Evolutionary conservation across 352 stramenopile genomes (phyloP), one percentile per base, ranked within the genome.

Genomic region (Pythium brachiatum): DNA sequence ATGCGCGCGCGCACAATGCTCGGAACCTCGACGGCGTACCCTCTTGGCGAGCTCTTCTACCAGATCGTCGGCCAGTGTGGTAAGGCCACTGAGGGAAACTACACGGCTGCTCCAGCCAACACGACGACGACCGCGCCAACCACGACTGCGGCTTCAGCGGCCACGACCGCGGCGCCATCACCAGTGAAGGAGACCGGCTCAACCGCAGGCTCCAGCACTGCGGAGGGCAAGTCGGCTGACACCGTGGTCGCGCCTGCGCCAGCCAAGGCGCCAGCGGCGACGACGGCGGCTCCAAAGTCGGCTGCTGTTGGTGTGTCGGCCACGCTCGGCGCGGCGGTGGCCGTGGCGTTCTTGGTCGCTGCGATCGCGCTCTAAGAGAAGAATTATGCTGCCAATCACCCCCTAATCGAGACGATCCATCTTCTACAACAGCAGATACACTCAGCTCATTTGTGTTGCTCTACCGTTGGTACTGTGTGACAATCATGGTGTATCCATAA

Each of bases 301-400:
- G 51, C 59, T n/a, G 44, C 21, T 18, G 21, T 9, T 3, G 58
- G 48, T 58, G 58, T 64, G 23, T 58, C 59, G 36, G 59, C 51
- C 39, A 66, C 59, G 50, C 20, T 66, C 20, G 59, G 59, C 25
- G 59, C 59, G n/a, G 61, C 61, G 26, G 61, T 68, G 9, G 61
- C 61, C 32, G 54, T 68, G 27, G 61, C 61, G 16, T 63, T 47
- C 61, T 68, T 53, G 46, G 53, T 68, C 47, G 61, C 61, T 23
- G 54, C 61, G 3, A 53, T 68, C 36, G 61, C 54, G 32, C 54
- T 68, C n/a, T 68, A 68, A 68, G 46, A 7, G 6, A 50, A n/a
- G 2, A 26, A 20, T 34, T 47, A 16, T 60, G 47, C 31, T 52
- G 43, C n/a, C n/a, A n/a, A n/a, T n/a, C n/a, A n/a, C n/a, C n/a